A percentile compares a stretch with the other conserved stretches of the same genome.
Evolutionary conservation across 192 early-diverging fungal genomes (phyloP).

Genomic region (Radiomyces spectabilis): DNA sequence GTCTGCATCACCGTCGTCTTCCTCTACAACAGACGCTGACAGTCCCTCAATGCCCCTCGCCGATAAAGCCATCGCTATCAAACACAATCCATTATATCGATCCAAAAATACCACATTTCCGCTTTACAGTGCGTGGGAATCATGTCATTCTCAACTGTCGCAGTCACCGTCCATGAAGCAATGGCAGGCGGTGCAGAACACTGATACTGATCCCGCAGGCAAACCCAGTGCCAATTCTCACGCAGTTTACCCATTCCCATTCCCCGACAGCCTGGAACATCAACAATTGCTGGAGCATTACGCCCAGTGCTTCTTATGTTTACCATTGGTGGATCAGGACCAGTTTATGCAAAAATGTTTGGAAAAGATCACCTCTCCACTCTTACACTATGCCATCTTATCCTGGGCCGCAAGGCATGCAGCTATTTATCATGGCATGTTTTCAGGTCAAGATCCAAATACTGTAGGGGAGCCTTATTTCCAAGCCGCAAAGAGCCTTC

Average conservation of each 20-base stretch:
- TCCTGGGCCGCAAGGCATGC: conserved; percentile 29
- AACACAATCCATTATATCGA: conserved; percentile 7
- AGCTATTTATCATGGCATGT: conserved; percentile 26
- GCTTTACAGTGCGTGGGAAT: conserved; percentile 30
- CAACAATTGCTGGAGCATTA: conserved; percentile 19
- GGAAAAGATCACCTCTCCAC: conserved; percentile 1
- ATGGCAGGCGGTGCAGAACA: not conserved
- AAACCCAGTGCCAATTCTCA: not conserved
- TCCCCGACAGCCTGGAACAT: no score
- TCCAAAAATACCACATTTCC: conserved; percentile 17
- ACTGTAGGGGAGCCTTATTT: conserved; percentile 25
- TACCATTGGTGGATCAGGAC: conserved; percentile 11
- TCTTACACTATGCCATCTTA: conserved; percentile 20
- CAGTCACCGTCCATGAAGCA: not conserved
- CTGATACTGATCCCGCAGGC: no score
- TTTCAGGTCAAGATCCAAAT: conserved; percentile 28
- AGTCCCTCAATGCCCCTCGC: not conserved
- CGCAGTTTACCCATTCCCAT: not conserved
- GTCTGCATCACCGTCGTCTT: not conserved
- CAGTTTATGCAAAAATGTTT: conserved; percentile 10
- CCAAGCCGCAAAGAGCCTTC: conserved; percentile 8
- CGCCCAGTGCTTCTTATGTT: conserved; percentile 21
- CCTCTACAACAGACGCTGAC: not conserved
- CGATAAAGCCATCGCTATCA: conserved; percentile 1
- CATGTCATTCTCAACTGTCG: not conserved